Evolutionary conservation across 768 basidiomycete genomes (phyloP), one percentile per base, ranked within the genome.

Genomic region (Glaciozyma martinii): DNA sequence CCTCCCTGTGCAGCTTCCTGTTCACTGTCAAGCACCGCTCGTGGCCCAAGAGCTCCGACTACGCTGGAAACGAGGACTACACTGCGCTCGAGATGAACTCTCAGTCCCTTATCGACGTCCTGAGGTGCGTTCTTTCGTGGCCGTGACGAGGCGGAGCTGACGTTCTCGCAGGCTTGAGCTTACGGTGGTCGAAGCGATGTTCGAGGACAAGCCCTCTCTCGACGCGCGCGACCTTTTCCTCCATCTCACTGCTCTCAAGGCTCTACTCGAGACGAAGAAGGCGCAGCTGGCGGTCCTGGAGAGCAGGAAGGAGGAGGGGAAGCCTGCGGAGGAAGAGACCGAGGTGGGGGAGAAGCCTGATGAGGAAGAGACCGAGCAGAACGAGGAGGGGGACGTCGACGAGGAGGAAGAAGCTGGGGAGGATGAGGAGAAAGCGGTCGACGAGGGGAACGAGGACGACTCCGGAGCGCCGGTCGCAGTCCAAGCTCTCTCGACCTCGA

Each of bases 201-300:
- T 61, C 52, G 65, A 66, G 12, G 65, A 66, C 50, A 47, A 54
- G 46, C 65, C 65, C 2, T 12, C 15, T 5, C 7, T 66, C 25
- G 65, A 66, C 15, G 30, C 33, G 3, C 47, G 44, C 30, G 56
- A 66, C 33, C 50, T 59, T 3, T 66, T 82, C 29, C 76, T 79
- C 6, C 74, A 78, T 29, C 81, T 85, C 67, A 66, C 77, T 18
- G 75, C 75, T 15, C 82, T 84, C 66, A 76, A 78, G 8, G 78
- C 79, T 37, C 67, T 71, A 0, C 76, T 83, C 29, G 72, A 74
- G 29, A 68, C 74, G 8, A 78, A 79, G 72, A n/a, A n/a, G 49
- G n/a, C 5, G 37, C 19, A 56, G 32, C 43, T 32, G 32, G 61
- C 18, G 15, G 49, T 25, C 16, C 49, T 13, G 1, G 16, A 46